Base-by-base conservation (phyloP, 169 alveolate species). In the Plasmodium blacklocki region DNA sequence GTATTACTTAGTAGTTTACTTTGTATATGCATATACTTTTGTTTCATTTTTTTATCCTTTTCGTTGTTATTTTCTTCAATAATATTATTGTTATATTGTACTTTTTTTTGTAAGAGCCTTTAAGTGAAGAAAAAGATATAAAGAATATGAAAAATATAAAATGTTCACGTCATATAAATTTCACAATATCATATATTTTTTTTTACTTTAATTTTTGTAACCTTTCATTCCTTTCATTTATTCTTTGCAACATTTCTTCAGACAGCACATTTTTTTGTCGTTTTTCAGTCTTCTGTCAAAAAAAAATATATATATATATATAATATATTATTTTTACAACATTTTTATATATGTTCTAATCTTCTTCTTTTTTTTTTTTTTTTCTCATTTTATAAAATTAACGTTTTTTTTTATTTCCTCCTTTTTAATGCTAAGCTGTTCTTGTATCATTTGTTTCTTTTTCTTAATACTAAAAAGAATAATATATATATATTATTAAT, bases 351-450 rank as follows among this genome's bases (percentile, higher is more conserved):
- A 39, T 39, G 47, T 39, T 39, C 2, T 39, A 39, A 39, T 39
- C 9, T 39, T 39, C 6, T 39, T 39, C 2, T 39, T 29, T 29
- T 29, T 29, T 29, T 29, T 29, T 18, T 29, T 50, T 71, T 29
- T 72, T 50, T 56, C 0, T 56, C 11, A 56, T 18, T 14, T 15
- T 56, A 18, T 56, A 18, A 56, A 14, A 56, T 14, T 7, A 59
- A 78, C 89, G 29, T 66, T 78, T 66, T 78, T 78, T 71, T 78
- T 78, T 49, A 78, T 78, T 50, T 66, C 89, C 67, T 78, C 89
- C 78, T 78, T 78, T 15, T 66, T 78, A 18, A 21, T 45, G 89
- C 45, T 78, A 21, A 78, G 45, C 18, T 78, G 78, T 23, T 78
- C 76, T 59, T 78, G 89, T 78, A 78, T 64, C 59, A 64, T 47